Evolutionary conservation across 768 basidiomycete genomes (phyloP), one percentile per base, ranked within the genome.

Genomic region (Lentinula boryana): DNA sequence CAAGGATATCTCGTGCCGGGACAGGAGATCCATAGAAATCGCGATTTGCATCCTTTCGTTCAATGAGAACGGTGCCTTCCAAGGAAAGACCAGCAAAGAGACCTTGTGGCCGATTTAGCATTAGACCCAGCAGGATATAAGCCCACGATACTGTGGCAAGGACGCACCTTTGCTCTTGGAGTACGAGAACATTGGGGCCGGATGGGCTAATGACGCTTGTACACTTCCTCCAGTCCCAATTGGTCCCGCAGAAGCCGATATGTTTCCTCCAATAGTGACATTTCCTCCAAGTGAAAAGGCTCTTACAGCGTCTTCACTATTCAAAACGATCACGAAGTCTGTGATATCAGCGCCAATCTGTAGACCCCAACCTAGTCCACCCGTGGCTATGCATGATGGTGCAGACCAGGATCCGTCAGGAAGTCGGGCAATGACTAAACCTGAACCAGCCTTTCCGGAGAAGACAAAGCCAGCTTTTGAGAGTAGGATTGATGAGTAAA

Each of bases 341-440:
- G 88, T 90, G 70, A 95, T 84, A 75, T 97, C 95, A 2, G 95
- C 95, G 52, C 95, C 95, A 60, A 96, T 93, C 74, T 98, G 96
- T 46, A 95, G 85, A 35, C 93, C 93, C 89, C 93, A 93, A 15
- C 94, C 93, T 10, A 95, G 82, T 38, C 96, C 96, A 16, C 91
- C 95, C 0, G 95, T 98, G 33, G 92, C 95, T 69, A 98, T 96
- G 76, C 95, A 98, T 23, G 91, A 94, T 3, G 96, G 96, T 1
- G 96, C 96, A 52, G 91, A 93, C 94, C 94, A 97, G 9, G 93
- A 94, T 66, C 96, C 96, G 68, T 98, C 95, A 8, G 92, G 90
- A 48, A 95, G 82, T 12, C 94, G 88, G 18, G 94, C 90, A 69
- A 97, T 89, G 74, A 98, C 92, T 64, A 96, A 73, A 13, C 95